Evolutionary conservation across 1,284 basidiomycete genomes (phyloP), one percentile per base, ranked within the genome.

Genomic region (Microstroma glucosiphilum): DNA sequence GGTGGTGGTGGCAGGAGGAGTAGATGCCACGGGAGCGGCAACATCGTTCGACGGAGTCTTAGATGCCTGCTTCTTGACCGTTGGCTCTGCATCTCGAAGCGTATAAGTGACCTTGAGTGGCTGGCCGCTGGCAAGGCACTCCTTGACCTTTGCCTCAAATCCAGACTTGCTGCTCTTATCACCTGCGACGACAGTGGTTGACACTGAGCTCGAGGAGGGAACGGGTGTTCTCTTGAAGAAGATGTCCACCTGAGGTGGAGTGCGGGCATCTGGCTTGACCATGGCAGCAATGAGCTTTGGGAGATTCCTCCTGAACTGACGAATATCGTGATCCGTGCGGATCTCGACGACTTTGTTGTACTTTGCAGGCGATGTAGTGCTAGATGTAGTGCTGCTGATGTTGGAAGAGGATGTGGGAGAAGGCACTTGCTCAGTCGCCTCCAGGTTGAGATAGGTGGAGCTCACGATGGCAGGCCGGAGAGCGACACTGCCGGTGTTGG

Each of bases 11-110:
- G 17, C 12, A 12, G 43, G 21, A 6, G 43, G 13, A 3, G 12
- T 12, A 48, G 17, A n/a, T 4, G 43, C 21, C 15, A 12, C 43
- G 15, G 43, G 17, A 48, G 43, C 15, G 13, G 17, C 43, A 12
- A 3, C 12, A 12, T 21, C 13, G 6, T 6, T 48, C 17, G 30
- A 37, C 30, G 30, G 9, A 37, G 30, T 3, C 30, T 37, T 9
- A 3, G 30, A 37, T 37, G 30, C 30, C 30, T 3, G 4, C 48
- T 19, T 25, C 48, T 25, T 19, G 4, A 49, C 48, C 12, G 72
- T 76, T 7, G 25, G 40, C 43, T 76, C 71, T 0, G 74, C 75
- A 21, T 60, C 43, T 2, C 37, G 43, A 9, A 73, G 46, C 57
- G 76, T 72, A 1, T 19, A 1, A 0, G 40, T 8, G 0, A 77